phyloP scores from a whole-genome alignment of 1,284 basidiomycete genomes.

The Megacollybia platyphylla region DNA sequence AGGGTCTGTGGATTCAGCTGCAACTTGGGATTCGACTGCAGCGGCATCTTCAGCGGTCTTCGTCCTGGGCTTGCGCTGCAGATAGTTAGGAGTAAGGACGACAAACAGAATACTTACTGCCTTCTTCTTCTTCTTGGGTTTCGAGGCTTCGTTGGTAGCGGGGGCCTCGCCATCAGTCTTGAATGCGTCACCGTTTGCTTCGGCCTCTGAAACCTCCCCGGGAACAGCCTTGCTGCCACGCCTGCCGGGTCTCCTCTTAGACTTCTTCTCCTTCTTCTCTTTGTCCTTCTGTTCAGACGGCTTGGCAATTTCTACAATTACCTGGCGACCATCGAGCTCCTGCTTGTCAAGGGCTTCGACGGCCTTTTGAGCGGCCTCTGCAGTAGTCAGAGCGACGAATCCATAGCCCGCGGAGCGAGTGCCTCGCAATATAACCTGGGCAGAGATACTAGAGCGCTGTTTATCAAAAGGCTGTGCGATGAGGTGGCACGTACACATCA shows the following conservation, averaged over 20 bases:
- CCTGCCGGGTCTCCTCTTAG: conserved; percentile 68
- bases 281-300: conserved; percentile 77
- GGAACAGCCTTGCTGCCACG: conserved; percentile 73
- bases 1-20: conserved; percentile 19
- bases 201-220: conserved; percentile 76
- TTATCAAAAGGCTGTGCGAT: conserved; percentile 22
- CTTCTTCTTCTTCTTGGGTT: conserved; percentile 77
- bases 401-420: conserved; percentile 82
- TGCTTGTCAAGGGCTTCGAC: conserved; percentile 78
- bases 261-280: conserved; percentile 63
- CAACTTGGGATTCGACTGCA: conserved; percentile 18
- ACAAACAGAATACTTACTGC: conserved; percentile 29
- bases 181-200: conserved; percentile 60
- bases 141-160: conserved; percentile 42
- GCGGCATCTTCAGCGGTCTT: conserved; percentile 22
- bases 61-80: conserved; percentile 50
- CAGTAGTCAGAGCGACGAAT: conserved; percentile 74
- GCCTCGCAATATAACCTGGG: conserved; percentile 73
- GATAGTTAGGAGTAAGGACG: conserved; percentile 9
- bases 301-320: conserved; percentile 86
- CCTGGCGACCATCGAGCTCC: conserved; percentile 78
- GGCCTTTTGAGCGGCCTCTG: conserved; percentile 76
- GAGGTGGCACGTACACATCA: conserved; percentile 59
- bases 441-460: conserved; percentile 24
- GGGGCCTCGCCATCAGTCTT: conserved; percentile 30